These are phyloP conservation scores for Baeospora myosura DNA, from an alignment of 1,284 basidiomycete species.

Conservation along the genomic window DNA sequence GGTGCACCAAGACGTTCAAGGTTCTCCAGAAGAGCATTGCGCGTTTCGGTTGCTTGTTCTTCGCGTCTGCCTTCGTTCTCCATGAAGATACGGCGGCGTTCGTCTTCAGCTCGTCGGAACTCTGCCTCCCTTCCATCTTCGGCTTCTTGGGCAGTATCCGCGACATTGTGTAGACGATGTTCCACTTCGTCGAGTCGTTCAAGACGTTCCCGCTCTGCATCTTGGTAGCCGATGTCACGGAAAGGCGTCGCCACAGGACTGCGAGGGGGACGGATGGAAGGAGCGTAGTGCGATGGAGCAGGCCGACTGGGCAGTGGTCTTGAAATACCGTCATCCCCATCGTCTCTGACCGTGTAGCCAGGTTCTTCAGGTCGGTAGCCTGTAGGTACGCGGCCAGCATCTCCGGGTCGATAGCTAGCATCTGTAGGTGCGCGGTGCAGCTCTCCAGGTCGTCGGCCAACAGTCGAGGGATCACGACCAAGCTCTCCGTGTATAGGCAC, in stretches of 20 bases:
- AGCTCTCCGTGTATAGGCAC: too few species aligned
- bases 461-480: too few species aligned
- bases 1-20: slow-evolving; percentile 30
- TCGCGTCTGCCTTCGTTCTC: slow-evolving; percentile 52
- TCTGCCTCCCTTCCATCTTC: slow-evolving; percentile 56
- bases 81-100: slow-evolving; percentile 52
- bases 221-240: slow-evolving; percentile 36
- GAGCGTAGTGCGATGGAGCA: slow-evolving; percentile 4
- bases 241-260: slow-evolving; percentile 26
- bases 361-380: too few species aligned
- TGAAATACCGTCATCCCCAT: too few species aligned
- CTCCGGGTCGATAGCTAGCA: too few species aligned
- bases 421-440: too few species aligned
- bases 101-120: slow-evolving; percentile 58
- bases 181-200: slow-evolving; percentile 52
- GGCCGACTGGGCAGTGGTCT: too few species aligned
- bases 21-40: slow-evolving; percentile 42
- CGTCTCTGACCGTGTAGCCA: too few species aligned
- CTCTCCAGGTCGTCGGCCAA: too few species aligned
- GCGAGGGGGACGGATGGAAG: slow-evolving; percentile 12
- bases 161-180: slow-evolving; percentile 36
- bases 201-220: slow-evolving; percentile 45
- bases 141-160: slow-evolving; percentile 42
- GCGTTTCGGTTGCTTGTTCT: slow-evolving; percentile 41
- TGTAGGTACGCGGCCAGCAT: too few species aligned